Percentiles rank a stretch among this genome's conserved stretches.
Conservation (phyloP, 2,329 filamentous ascomycete species). For the Fusarium sp. region DNA sequence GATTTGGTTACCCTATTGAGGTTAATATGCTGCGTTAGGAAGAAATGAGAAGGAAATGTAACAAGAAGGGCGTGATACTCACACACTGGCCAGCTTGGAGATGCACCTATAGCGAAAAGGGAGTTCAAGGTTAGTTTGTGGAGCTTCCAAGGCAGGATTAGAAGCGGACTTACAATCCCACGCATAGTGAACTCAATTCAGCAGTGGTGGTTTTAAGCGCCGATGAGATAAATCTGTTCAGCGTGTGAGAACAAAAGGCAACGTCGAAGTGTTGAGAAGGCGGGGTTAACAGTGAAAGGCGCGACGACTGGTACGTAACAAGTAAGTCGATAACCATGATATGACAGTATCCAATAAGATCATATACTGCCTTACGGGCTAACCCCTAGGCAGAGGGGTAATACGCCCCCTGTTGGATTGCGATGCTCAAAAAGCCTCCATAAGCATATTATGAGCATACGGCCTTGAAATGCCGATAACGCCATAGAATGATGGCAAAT, state of each 20-base stretch:
- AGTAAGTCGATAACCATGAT: background rate
- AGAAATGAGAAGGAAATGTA: too few species aligned
- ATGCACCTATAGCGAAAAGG: too few species aligned
- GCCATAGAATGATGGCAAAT: conserved; percentile 6
- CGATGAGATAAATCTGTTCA: too few species aligned
- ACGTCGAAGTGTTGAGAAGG: conserved; percentile 9
- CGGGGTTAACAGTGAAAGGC: conserved; percentile 5
- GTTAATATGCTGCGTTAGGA: too few species aligned
- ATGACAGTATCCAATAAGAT: conserved; percentile 6
- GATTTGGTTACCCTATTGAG: too few species aligned
- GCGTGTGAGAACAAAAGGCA: conserved; percentile 1
- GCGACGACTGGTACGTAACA: conserved; percentile 6
- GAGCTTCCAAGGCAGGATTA: too few species aligned
- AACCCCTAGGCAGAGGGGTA: background rate
- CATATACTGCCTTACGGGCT: conserved; percentile 5
- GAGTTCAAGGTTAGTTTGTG: too few species aligned
- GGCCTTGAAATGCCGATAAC: conserved; percentile 3
- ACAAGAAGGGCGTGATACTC: too few species aligned
- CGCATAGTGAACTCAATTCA: too few species aligned
- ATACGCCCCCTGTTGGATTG: conserved; percentile 1
- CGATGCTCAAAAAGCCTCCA: background rate
- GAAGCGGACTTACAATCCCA: too few species aligned
- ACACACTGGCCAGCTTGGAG: too few species aligned
- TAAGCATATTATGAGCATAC: conserved; percentile 8
- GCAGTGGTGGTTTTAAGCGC: too few species aligned